These are phyloP conservation scores for Coemansia brasiliensis DNA, from an alignment of 192 early-diverging fungal genomes.

Conservation along the genomic window DNA sequence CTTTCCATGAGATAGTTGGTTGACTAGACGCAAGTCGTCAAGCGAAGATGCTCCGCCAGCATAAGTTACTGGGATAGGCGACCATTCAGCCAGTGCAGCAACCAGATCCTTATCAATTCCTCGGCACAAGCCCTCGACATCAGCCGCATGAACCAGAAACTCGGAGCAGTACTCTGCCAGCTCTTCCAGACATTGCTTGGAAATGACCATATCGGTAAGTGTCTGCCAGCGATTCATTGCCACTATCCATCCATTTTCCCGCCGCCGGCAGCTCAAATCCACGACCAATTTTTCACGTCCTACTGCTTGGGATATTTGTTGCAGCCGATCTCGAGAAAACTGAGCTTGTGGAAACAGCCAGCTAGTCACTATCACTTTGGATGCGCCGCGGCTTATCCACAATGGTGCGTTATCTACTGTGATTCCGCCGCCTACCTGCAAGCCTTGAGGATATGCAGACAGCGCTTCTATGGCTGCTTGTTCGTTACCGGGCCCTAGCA, in stretches of 20 bases:
- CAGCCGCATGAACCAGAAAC: conserved; percentile 96
- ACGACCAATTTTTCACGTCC: conserved; percentile 66
- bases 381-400: conserved; percentile 86
- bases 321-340: conserved; percentile 70
- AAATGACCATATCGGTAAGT: conserved; percentile 83
- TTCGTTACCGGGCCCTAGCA: conserved; percentile 86
- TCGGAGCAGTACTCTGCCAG: conserved; percentile 74
- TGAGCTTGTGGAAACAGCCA: conserved; percentile 84
- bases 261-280: conserved; percentile 71
- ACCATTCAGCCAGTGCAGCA: conserved; percentile 75
- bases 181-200: conserved; percentile 57
- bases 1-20: conserved; percentile 71
- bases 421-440: conserved; percentile 97
- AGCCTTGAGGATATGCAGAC: conserved; percentile 76
- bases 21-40: conserved; percentile 76
- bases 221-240: conserved; percentile 99
- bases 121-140: conserved; percentile 94
- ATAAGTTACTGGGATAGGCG: conserved; percentile 87
- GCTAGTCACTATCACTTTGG: conserved; percentile 96
- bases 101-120: conserved; percentile 93
- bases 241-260: conserved; percentile 78
- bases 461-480: conserved; percentile 83
- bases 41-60: conserved; percentile 77
- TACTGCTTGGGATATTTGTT: conserved; percentile 38
- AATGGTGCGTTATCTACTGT: conserved; percentile 77